Evolutionary conservation across 2,329 filamentous ascomycete genomes (phyloP).

Genomic region (Neonectria punicea): DNA sequence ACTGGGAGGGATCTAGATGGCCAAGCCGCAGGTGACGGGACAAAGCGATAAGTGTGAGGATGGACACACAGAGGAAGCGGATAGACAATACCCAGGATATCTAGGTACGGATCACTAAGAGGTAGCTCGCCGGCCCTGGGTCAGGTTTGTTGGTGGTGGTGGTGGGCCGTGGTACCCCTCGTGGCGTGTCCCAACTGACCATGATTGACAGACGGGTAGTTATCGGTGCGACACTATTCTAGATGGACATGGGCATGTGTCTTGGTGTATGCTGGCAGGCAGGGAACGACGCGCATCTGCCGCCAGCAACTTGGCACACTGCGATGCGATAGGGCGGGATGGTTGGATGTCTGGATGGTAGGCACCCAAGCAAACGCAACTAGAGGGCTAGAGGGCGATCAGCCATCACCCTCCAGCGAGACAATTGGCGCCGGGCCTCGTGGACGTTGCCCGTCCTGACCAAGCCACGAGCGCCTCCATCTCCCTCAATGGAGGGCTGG

Average conservation of each 20-base stretch:
- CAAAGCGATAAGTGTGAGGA: background rate
- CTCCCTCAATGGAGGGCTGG: conserved; percentile 17
- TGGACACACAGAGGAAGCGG: background rate
- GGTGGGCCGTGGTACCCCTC: conserved; percentile 15
- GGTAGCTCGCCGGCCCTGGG: conserved; percentile 10
- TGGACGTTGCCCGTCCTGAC: conserved; percentile 36
- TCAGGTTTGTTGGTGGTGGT: conserved; percentile 22
- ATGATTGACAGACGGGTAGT: conserved; percentile 24
- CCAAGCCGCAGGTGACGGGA: conserved; percentile 9
- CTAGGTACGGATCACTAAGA: background rate
- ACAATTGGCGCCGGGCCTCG: conserved; percentile 37
- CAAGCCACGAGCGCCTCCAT: conserved; percentile 37
- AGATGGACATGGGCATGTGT: conserved; percentile 14
- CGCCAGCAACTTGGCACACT: conserved; percentile 27
- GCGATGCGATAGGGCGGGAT: conserved; percentile 9
- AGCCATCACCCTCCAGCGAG: conserved; percentile 25
- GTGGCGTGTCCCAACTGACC: conserved; percentile 24
- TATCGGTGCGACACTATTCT: conserved; percentile 16
- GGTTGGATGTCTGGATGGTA: background rate
- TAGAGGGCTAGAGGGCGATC: conserved; percentile 27
- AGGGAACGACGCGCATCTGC: conserved; percentile 39
- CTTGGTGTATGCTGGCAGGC: background rate
- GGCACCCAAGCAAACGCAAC: background rate
- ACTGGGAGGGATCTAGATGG: conserved; percentile 21
- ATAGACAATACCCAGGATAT: background rate